These are phyloP conservation scores for Infundibulicybe gibba DNA, from an alignment of 768 basidiomycete species.

Conservation along the genomic window DNA sequence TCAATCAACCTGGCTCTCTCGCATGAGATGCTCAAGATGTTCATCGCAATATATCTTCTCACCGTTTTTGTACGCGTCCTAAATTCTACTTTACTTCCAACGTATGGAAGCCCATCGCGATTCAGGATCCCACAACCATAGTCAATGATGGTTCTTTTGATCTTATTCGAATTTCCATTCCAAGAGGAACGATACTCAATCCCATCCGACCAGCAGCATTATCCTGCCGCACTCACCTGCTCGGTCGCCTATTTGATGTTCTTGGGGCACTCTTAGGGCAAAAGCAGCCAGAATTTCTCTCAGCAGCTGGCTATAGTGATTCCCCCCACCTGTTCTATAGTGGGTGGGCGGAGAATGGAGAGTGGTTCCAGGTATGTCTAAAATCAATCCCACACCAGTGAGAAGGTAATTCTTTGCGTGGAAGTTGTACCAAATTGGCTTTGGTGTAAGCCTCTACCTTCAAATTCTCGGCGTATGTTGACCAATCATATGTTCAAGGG, in stretches of 20 bases:
- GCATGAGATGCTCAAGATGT: slow-evolving; percentile 20
- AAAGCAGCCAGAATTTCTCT: slow-evolving; percentile 21
- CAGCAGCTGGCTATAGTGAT: slow-evolving; percentile 24
- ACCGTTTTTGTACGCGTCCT: slow-evolving; percentile 16
- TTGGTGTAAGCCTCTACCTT: slow-evolving; percentile 10
- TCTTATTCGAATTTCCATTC: slow-evolving; percentile 22
- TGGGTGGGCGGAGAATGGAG: slow-evolving; percentile 19
- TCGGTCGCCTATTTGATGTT: slow-evolving; percentile 22
- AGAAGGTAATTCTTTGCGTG: background rate
- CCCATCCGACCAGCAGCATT: slow-evolving; percentile 24
- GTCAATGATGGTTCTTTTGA: slow-evolving; percentile 27
- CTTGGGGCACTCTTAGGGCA: slow-evolving; percentile 22
- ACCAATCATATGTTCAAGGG: slow-evolving; percentile 7
- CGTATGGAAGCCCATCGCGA: too few relatives aligned
- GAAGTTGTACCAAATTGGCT: slow-evolving; percentile 23
- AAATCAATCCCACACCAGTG: background rate
- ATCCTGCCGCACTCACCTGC: slow-evolving; percentile 23
- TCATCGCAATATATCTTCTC: slow-evolving; percentile 20
- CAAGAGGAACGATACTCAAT: slow-evolving; percentile 22
- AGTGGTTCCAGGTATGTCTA: slow-evolving; percentile 20
- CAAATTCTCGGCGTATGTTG: background rate
- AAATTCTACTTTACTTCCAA: background rate
- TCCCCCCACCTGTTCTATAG: slow-evolving; percentile 25
- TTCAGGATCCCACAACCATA: slow-evolving; percentile 20
- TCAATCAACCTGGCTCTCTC: slow-evolving; percentile 18